Conservation (phyloP, 345 rosid genomes). For the Linum usitatissimum region DNA sequence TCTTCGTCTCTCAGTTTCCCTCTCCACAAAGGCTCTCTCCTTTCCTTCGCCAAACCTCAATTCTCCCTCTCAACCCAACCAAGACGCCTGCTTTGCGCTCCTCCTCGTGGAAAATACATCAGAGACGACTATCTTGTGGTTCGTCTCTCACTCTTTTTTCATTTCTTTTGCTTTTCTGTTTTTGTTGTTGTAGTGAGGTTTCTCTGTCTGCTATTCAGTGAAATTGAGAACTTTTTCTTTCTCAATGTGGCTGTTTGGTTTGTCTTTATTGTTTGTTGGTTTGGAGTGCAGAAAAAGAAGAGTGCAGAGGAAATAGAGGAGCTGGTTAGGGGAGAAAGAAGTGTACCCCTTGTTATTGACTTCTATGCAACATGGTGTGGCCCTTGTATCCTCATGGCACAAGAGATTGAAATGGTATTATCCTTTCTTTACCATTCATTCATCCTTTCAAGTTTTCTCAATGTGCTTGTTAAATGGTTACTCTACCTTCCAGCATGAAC, state of each 20-base stretch:
- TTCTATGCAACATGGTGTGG: slow-evolving; percentile 98
- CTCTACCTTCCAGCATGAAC: neutral
- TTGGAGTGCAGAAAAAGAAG: slow-evolving; percentile 43
- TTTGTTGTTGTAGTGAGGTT: too few relatives aligned
- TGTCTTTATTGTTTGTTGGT: slow-evolving; percentile 3
- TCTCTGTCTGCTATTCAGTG: too few relatives aligned
- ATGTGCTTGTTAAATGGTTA: neutral
- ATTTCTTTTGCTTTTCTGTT: neutral
- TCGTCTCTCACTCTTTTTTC: slow-evolving; percentile 6
- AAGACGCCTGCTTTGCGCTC: slow-evolving; percentile 54
- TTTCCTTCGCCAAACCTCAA: slow-evolving; percentile 20
- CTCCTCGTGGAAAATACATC: slow-evolving; percentile 67
- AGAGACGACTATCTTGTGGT: slow-evolving; percentile 92
- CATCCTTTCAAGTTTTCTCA: neutral
- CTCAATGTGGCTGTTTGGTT: too few relatives aligned
- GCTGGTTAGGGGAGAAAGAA: slow-evolving; percentile 68
- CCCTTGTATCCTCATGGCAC: slow-evolving; percentile 90
- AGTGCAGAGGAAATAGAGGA: slow-evolving; percentile 77
- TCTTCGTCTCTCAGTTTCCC: slow-evolving; percentile 14
- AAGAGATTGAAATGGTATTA: slow-evolving; percentile 79
- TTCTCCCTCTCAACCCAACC: slow-evolving; percentile 40
- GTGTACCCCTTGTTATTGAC: slow-evolving; percentile 67
- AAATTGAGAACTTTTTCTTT: slow-evolving; percentile 1
- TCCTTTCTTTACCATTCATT: neutral
- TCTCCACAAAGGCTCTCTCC: slow-evolving; percentile 20